Conservation (phyloP, 1,139 yeast species). For the Yamadazyma sp. region DNA sequence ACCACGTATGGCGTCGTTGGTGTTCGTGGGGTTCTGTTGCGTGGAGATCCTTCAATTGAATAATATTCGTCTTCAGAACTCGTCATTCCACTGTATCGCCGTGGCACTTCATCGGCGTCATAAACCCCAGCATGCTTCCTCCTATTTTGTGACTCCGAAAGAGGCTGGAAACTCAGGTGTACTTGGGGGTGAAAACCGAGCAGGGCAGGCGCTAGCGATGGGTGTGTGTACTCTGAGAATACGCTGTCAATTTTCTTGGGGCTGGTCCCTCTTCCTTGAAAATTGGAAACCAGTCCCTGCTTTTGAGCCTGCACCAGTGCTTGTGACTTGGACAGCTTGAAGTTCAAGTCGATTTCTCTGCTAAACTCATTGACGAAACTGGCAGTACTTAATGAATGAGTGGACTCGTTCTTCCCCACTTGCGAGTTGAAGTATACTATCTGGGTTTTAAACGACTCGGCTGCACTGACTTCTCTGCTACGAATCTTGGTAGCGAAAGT, state of each 20-base stretch:
- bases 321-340: constrained; percentile 10
- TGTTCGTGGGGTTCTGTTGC: constrained; percentile 1
- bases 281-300: background rate
- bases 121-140: background rate
- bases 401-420: constrained; percentile 19
- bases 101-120: constrained; percentile 11
- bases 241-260: constrained; percentile 2
- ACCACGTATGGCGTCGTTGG: constrained; percentile 1
- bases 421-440: constrained; percentile 13
- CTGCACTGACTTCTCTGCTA: constrained; percentile 16
- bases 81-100: constrained; percentile 13
- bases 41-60: constrained; percentile 25
- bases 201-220: background rate
- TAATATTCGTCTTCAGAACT: constrained; percentile 33
- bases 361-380: constrained; percentile 32
- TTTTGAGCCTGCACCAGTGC: background rate
- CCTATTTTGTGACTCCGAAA: background rate
- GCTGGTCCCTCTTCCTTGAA: background rate
- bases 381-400: constrained; percentile 31
- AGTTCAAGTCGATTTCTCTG: constrained; percentile 26
- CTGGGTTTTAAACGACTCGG: constrained; percentile 17
- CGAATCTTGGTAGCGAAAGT: constrained; percentile 11
- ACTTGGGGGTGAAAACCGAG: background rate
- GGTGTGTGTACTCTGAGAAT: background rate
- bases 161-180: background rate